Conservation (phyloP, 345 rosid species). For the Eucalyptus paniculata region DNA sequence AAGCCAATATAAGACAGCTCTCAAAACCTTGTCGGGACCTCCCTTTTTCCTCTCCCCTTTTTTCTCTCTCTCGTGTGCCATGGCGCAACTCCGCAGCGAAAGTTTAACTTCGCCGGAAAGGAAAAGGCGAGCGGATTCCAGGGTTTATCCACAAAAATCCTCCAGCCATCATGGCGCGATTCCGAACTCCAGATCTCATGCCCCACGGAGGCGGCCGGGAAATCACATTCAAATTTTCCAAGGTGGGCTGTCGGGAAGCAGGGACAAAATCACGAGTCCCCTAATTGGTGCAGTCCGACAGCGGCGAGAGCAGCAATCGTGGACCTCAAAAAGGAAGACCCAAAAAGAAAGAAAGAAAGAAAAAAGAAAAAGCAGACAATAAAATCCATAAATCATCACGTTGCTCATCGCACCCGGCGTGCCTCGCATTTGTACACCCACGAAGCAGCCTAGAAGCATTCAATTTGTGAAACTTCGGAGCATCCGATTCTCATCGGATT, state of each 20-base stretch:
- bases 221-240: neutral
- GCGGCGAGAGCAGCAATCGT: neutral
- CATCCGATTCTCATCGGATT: neutral
- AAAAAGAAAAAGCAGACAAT: neutral
- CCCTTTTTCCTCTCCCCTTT: neutral
- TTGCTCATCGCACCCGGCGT: neutral
- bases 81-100: neutral
- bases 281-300: neutral
- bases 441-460: neutral
- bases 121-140: neutral
- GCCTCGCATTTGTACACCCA: neutral
- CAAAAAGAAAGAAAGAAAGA: too few species aligned
- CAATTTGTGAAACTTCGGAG: neutral
- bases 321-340: neutral
- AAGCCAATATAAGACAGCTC: neutral
- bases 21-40: neutral
- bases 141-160: neutral
- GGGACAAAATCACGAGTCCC: neutral
- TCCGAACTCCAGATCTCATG: neutral
- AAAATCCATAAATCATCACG: neutral
- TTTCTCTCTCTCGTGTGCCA: neutral
- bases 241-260: neutral
- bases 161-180: neutral
- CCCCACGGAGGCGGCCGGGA: neutral
- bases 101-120: neutral